Percentiles rank a stretch among this genome's conserved stretches.
phyloP scores from a whole-genome alignment of 1,284 basidiomycete genomes.

The Cutaneotrichosporon curvatum region DNA sequence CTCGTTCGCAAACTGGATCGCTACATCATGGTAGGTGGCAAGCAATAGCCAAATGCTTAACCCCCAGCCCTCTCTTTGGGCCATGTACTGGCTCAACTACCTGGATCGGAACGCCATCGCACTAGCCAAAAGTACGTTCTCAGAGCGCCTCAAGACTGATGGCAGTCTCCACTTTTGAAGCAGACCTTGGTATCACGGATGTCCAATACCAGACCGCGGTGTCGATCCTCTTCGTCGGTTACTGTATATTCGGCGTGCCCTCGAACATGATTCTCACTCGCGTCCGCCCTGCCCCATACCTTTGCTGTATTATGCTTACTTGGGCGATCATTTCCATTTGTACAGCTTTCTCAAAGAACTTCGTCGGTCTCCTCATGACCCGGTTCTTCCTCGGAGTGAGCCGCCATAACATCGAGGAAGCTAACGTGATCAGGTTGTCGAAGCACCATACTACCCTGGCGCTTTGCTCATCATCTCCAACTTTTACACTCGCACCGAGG shows the following conservation, averaged over 20 bases:
- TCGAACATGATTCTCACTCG: conserved; percentile 38
- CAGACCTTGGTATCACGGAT: conserved; percentile 31
- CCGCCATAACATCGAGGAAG: too few species aligned
- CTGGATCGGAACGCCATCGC: conserved; percentile 20
- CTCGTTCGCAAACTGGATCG: conserved; percentile 23
- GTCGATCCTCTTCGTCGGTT: conserved; percentile 42
- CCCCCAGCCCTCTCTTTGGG: conserved; percentile 15
- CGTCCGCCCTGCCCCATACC: conserved; percentile 29
- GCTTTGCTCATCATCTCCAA: conserved; percentile 39
- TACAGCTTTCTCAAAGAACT: conserved; percentile 26
- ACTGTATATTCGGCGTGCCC: conserved; percentile 37
- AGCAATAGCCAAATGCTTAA: not conserved
- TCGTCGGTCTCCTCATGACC: conserved; percentile 26
- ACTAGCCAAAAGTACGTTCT: conserved; percentile 24
- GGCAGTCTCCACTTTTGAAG: conserved; percentile 10
- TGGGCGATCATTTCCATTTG: conserved; percentile 20
- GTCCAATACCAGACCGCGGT: conserved; percentile 34
- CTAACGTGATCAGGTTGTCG: too few species aligned
- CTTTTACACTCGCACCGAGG: conserved; percentile 42
- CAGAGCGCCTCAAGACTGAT: conserved; percentile 4
- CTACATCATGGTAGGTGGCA: conserved; percentile 22
- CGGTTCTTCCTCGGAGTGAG: conserved; percentile 38
- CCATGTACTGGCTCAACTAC: conserved; percentile 25
- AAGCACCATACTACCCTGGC: conserved; percentile 34
- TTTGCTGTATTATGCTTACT: conserved; percentile 28